Base-by-base conservation (phyloP, 805 yeast genomes). In the Sungouiozyma intestinalis region DNA sequence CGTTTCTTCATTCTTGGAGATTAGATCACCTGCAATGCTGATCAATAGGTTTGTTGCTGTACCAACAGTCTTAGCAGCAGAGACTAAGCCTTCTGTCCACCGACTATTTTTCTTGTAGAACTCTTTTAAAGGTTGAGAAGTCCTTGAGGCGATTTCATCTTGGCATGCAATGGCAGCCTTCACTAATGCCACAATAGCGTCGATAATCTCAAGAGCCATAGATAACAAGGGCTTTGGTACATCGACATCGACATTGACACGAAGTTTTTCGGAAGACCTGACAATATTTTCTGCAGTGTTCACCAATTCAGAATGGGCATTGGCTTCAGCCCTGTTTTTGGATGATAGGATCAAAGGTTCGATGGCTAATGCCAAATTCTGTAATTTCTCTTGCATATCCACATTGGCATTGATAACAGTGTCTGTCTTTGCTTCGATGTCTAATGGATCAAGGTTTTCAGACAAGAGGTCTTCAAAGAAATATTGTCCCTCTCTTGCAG, bases 31-130 rank as follows among this genome's bases (percentile, higher is more conserved):
- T 0, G 95, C 94, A n/a, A 85, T 81, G 45, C 75, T 75, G 45
- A 86, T 86, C 48, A 86, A 70, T n/a, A 81, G 67, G 53, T 79
- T 81, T 2, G 96, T 87, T 1, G 95, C 76, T 2, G 76, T 75
- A 2, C 94, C 95, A 33, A 86, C 92, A 1, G 90, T 79, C 52
- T 81, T 80, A 1, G 95, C 85, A 15, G 95, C 95, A 45, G 94
- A 82, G 24, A 86, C 79, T 44, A 86, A 76, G 17, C 96, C 96
- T 63, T 87, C 94, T 0, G 95, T 85, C 96, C 96, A 86, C 53
- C 90, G 73, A 61, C 79, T 86, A 60, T 86, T 83, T 63, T 85
- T 85, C 59, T 81, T 83, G 64, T 87, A 87, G 60, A 81, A 86
- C 36, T 82, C 83, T 11, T 24, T 40, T 27, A 48, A 35, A 20